Evolutionary conservation across 148 eudicot species (phyloP).

Genomic region (Simmondsia chinensis): DNA sequence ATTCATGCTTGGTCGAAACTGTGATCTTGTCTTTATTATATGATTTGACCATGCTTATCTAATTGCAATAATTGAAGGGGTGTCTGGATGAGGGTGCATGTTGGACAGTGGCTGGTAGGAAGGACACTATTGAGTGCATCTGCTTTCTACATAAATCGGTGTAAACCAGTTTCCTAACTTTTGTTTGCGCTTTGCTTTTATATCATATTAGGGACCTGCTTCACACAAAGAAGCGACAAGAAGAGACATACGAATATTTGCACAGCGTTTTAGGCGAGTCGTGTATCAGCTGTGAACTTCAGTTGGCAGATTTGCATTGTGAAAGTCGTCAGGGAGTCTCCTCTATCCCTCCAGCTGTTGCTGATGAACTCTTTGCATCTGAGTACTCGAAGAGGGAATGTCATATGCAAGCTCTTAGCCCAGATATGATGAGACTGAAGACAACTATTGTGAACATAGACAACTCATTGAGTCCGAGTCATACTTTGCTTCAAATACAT

Average conservation of each 20-base stretch:
- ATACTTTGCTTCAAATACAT: slow-evolving; percentile 75
- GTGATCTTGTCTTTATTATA: too few species aligned
- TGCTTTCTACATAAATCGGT: too few species aligned
- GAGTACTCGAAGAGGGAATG: slow-evolving; percentile 42
- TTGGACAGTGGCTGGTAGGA: too few species aligned
- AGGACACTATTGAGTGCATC: too few species aligned
- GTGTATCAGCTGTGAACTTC: slow-evolving; percentile 63
- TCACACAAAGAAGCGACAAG: slow-evolving; percentile 61
- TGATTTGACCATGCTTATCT: too few species aligned
- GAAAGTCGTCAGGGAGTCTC: slow-evolving; percentile 42
- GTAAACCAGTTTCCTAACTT: too few species aligned
- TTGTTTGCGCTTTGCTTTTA: too few species aligned
- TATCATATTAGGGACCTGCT: slow-evolving; percentile 44
- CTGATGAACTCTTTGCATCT: slow-evolving; percentile 56
- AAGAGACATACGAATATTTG: slow-evolving; percentile 40
- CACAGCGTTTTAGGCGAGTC: slow-evolving; percentile 57
- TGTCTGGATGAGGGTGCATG: too few species aligned
- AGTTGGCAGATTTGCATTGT: slow-evolving; percentile 46
- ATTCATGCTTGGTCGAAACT: too few species aligned
- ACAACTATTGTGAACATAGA: slow-evolving; percentile 46
- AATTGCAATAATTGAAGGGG: too few species aligned
- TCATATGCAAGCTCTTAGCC: slow-evolving; percentile 55
- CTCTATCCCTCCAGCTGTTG: slow-evolving; percentile 53
- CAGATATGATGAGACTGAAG: slow-evolving; percentile 49
- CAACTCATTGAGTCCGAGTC: slow-evolving; percentile 72